Evolutionary conservation across 441 rosid genomes (phyloP).

Genomic region (Aleurites moluccanus): DNA sequence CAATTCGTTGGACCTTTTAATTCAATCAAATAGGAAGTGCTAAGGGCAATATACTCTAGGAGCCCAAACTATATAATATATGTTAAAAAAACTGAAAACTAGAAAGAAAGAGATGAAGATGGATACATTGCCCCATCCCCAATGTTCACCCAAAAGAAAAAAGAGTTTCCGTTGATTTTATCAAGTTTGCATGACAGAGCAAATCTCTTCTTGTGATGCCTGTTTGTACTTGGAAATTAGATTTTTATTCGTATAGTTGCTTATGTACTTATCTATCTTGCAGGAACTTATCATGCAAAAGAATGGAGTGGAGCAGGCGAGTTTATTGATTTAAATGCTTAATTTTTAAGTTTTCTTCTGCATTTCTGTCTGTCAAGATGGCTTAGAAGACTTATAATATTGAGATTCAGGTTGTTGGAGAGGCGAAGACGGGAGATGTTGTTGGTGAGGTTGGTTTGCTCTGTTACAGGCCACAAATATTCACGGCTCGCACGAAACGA

Average conservation of each 20-base stretch:
- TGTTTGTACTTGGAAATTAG: not conserved
- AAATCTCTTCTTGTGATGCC: not conserved
- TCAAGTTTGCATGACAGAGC: not conserved
- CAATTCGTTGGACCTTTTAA: not conserved
- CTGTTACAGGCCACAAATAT: slow-evolving; percentile 82
- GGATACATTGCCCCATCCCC: not conserved
- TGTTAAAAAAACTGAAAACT: not conserved
- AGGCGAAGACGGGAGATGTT: slow-evolving; percentile 65
- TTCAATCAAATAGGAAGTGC: not conserved
- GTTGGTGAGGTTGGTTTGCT: slow-evolving; percentile 82
- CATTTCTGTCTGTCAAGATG: not conserved
- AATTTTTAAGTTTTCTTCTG: slow-evolving; percentile 11
- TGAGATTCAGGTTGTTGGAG: slow-evolving; percentile 57
- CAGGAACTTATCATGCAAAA: slow-evolving; percentile 61
- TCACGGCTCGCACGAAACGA: slow-evolving; percentile 80
- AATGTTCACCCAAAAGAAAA: not conserved
- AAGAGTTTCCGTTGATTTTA: too few species aligned
- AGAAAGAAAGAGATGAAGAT: not conserved
- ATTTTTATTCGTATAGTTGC: slow-evolving; percentile 18
- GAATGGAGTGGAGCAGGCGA: slow-evolving; percentile 70
- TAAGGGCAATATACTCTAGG: not conserved
- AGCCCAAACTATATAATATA: not conserved
- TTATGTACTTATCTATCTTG: slow-evolving; percentile 25
- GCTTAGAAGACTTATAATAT: too few species aligned
- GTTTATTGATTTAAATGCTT: slow-evolving; percentile 20